Percentiles rank a stretch among this genome's conserved stretches.
phyloP scores from a whole-genome alignment of 2,329 filamentous ascomycete genomes.

The Sporothrix humicola region DNA sequence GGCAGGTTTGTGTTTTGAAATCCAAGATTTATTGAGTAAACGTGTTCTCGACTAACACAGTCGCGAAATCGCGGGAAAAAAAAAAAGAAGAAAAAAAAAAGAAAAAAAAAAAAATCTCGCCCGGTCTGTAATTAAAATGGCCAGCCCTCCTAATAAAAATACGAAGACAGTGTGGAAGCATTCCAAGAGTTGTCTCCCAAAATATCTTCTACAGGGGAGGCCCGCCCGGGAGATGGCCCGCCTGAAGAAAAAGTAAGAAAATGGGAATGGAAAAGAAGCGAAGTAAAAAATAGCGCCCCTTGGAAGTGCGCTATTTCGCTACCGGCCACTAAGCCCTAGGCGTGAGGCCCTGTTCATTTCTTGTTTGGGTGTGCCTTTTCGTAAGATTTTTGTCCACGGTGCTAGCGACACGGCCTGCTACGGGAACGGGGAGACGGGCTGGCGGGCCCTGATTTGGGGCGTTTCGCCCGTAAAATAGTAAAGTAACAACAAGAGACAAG shows the following conservation, averaged over 20 bases:
- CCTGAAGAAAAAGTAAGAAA: background rate
- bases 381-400: background rate
- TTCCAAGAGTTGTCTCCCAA: constrained; percentile 11
- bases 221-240: background rate
- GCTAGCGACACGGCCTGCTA: background rate
- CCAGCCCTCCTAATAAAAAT: constrained; percentile 2
- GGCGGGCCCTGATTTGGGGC: background rate
- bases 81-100: no score
- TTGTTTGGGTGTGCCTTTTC: background rate
- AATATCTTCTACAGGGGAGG: background rate
- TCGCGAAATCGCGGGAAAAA: background rate
- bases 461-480: constrained; percentile 14
- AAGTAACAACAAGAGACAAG: no score
- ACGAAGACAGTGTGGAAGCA: constrained; percentile 16
- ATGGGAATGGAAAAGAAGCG: background rate
- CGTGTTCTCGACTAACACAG: background rate
- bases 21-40: background rate
- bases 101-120: no score
- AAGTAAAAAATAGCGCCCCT: background rate
- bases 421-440: constrained; percentile 12
- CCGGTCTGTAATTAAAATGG: background rate
- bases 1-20: background rate
- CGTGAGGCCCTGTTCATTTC: background rate
- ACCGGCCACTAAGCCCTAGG: background rate
- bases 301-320: background rate